Percentiles rank a stretch among this genome's conserved stretches.
Evolutionary conservation across 495 filamentous ascomycete species (phyloP).

Genomic region (Penicillium antarcticum): DNA sequence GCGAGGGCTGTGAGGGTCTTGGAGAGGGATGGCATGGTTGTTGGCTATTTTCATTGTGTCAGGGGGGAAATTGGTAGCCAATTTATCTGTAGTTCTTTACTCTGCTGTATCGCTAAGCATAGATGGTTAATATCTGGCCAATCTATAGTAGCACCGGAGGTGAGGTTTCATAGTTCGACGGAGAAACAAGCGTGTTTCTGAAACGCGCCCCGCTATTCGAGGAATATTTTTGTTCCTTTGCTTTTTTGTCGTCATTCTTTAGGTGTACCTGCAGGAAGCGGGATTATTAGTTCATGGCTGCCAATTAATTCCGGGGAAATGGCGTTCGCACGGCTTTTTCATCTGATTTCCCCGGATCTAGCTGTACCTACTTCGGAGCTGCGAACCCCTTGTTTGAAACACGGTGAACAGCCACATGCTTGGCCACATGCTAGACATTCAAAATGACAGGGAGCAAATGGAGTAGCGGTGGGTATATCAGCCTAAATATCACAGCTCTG

Average conservation of each 20-base stretch:
- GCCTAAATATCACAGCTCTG: background rate
- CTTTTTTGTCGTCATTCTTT: background rate
- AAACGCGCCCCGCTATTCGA: conserved; percentile 15
- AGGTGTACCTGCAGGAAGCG: background rate
- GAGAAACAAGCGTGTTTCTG: background rate
- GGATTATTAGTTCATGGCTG: too few relatives aligned
- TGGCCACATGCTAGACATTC: too few relatives aligned
- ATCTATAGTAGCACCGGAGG: too few relatives aligned
- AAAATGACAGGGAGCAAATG: background rate
- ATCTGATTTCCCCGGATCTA: background rate
- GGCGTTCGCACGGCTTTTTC: background rate
- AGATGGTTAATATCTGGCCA: too few relatives aligned
- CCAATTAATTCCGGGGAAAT: background rate
- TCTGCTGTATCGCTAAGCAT: too few relatives aligned
- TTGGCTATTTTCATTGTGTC: background rate
- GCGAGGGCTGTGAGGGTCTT: conserved; percentile 2
- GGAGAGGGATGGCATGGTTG: background rate
- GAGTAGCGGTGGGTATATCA: background rate
- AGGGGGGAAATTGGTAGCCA: too few relatives aligned
- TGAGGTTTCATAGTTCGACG: background rate
- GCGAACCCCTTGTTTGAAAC: too few relatives aligned
- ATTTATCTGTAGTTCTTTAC: too few relatives aligned
- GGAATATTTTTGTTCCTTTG: conserved; percentile 5
- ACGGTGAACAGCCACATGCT: too few relatives aligned
- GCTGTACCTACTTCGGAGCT: background rate